phyloP scores from a whole-genome alignment of 768 basidiomycete genomes.

The Lentinus brumalis region DNA sequence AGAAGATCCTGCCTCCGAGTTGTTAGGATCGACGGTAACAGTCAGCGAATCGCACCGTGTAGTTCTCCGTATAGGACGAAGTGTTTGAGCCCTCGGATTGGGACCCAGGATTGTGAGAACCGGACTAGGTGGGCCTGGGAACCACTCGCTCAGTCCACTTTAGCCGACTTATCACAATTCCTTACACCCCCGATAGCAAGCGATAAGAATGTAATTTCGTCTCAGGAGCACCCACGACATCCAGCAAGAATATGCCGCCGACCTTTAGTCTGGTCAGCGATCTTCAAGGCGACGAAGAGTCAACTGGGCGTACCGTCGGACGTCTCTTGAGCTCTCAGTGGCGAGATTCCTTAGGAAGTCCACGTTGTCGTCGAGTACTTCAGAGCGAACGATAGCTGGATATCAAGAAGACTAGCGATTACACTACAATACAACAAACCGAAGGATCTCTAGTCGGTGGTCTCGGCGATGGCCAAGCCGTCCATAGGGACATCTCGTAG shows the following conservation, averaged over 20 bases:
- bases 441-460: not conserved
- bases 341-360: too few species aligned
- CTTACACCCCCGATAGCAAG: too few species aligned
- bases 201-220: conserved; percentile 5
- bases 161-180: conserved; percentile 8
- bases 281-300: not conserved
- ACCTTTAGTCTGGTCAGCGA: not conserved
- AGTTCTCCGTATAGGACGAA: not conserved
- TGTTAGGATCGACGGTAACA: not conserved
- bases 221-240: conserved; percentile 5
- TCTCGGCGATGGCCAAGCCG: conserved; percentile 5
- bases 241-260: conserved; percentile 12
- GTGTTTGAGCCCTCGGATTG: not conserved
- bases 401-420: not conserved
- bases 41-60: not conserved
- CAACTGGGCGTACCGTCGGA: not conserved
- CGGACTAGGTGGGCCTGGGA: conserved; percentile 5
- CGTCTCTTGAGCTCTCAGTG: too few species aligned
- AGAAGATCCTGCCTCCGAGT: not conserved
- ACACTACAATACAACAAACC: conserved; percentile 13
- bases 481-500: conserved; percentile 23
- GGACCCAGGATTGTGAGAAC: conserved; percentile 12
- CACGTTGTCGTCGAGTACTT: not conserved
- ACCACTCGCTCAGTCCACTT: conserved; percentile 4
- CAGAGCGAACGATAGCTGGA: not conserved